A percentile compares a stretch with the other conserved stretches of the same genome.
phyloP scores from a whole-genome alignment of 176 grass and related monocot species.

The Themeda triandra region DNA sequence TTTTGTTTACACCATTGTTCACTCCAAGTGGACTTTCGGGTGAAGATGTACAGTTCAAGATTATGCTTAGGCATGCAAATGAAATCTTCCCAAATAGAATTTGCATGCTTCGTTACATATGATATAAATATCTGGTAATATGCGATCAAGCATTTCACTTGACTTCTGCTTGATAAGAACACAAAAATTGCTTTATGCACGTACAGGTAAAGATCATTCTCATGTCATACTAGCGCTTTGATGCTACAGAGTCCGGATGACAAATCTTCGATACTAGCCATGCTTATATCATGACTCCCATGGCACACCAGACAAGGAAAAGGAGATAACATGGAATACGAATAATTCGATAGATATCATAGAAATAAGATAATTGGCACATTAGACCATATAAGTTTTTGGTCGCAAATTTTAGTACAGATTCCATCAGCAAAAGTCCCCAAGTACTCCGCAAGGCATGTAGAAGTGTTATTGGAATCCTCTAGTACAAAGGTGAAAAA shows the following conservation, averaged over 20 bases:
- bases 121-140: background rate
- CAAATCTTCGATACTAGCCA: background rate
- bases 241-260: background rate
- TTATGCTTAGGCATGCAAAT: background rate
- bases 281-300: background rate
- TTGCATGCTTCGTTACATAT: background rate
- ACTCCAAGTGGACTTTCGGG: background rate
- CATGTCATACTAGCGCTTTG: background rate
- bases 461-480: constrained; percentile 28
- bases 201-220: background rate
- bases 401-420: constrained; percentile 9
- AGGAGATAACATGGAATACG: background rate
- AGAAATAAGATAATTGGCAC: constrained; percentile 1
- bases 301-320: background rate
- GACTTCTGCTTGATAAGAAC: background rate
- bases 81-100: background rate
- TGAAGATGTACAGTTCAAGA: constrained; percentile 12
- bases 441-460: constrained; percentile 6
- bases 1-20: background rate
- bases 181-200: background rate
- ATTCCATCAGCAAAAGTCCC: constrained; percentile 14
- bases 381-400: background rate
- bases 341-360: background rate
- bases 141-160: background rate
- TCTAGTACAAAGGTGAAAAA: background rate